Base-by-base conservation (phyloP, 805 yeast genomes). In the Candida coleopterorum region DNA sequence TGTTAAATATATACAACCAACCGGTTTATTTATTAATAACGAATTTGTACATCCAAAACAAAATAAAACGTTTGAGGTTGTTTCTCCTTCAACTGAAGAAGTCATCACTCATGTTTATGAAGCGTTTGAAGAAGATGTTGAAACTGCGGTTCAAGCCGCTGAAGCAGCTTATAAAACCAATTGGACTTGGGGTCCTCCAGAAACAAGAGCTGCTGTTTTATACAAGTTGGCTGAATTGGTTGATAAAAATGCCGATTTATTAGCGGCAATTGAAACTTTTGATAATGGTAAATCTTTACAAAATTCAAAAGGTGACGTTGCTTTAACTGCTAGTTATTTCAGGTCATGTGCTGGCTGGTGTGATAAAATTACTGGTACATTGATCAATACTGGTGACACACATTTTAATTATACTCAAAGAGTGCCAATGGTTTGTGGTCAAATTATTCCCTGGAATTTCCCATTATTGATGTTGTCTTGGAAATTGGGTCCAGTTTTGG, bases 381-480 rank as follows among this genome's bases (percentile, higher is more conserved):
- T 80, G 40, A 74, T 85, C 40, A 85, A 85, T 59, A 80, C 94
- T 34, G 90, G 89, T 44, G 59, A 64, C 40, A 66, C 77, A 34
- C 85, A 85, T 62, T 78, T 88, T 59, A 76, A 77, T 44, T 86
- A 81, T 66, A 81, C 90, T 46, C 77, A 79, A 60, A 82, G 83
- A 62, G 95, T 88, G 64, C 96, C 97, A 41, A 69, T 85, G 37
- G 25, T 34, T 22, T 34, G 37, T 34, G 97, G 95, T 41, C 95
- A 86, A 63, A 85, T 89, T 56, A 88, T 89, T 48, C 96, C 97
- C 50, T 89, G 97, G 97, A 89, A 89, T 70, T 89, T 87, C 78
- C 97, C 97, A 45, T 65, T 89, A 50, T 74, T 86, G 59, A 88
- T 89, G 93, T 83, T 87, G 70, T 71, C 94, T 20, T 89, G 97